Evolutionary conservation across 805 yeast species (phyloP).

Genomic region (Metschnikowia noctiluminum): DNA sequence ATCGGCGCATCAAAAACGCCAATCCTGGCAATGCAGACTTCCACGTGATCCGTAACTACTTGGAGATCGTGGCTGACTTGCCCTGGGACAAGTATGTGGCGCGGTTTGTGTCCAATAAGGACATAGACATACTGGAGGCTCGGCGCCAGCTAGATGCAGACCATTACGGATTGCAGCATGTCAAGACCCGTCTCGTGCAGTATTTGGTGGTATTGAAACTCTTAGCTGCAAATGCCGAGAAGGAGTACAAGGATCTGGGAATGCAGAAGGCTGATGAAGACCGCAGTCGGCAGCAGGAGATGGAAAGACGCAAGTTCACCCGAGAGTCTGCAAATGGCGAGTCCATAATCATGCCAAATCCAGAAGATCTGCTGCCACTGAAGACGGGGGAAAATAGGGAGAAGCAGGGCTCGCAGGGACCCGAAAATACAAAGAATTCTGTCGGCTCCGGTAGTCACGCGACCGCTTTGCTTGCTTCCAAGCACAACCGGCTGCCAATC

Average conservation of each 20-base stretch:
- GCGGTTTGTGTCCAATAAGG: conserved; percentile 34
- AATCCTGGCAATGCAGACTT: conserved; percentile 53
- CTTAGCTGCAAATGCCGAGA: conserved; percentile 38
- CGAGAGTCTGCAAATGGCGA: conserved; percentile 20
- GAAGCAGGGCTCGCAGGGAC: too few species aligned
- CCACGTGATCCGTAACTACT: conserved; percentile 60
- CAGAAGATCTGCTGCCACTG: conserved; percentile 26
- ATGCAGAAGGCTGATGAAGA: conserved; percentile 9
- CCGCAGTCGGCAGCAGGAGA: conserved; percentile 6
- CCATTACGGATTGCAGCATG: conserved; percentile 72
- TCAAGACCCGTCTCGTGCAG: conserved; percentile 72
- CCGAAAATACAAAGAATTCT: background rate
- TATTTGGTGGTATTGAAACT: conserved; percentile 76
- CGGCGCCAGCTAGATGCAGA: conserved; percentile 62
- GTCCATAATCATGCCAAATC: conserved; percentile 33
- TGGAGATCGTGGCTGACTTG: conserved; percentile 62
- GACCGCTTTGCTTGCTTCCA: conserved; percentile 21
- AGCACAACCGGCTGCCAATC: conserved; percentile 61
- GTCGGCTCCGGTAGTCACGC: background rate
- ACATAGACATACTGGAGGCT: conserved; percentile 52
- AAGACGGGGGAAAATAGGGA: background rate
- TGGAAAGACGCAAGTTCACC: conserved; percentile 16
- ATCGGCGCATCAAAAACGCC: conserved; percentile 51
- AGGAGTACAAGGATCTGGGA: conserved; percentile 13
- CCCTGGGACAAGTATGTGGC: conserved; percentile 51